Base-by-base conservation (phyloP, 257 asterid species). In the Marsdenia floribunda region DNA sequence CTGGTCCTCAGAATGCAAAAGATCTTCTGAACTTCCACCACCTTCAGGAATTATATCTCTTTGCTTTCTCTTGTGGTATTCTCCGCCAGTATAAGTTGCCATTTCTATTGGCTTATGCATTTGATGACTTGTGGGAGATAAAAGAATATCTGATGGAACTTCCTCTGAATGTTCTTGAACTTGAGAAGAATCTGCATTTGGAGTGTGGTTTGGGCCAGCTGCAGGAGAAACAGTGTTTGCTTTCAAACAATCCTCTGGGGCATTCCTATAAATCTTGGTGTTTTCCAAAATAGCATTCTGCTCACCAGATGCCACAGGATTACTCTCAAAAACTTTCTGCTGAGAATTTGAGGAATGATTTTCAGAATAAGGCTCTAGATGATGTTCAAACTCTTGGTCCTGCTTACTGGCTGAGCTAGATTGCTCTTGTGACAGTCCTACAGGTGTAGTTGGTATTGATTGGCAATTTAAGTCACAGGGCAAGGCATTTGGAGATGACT, bases 391-490 rank as follows among this genome's bases (percentile, higher is more conserved):
- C 73, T 80, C 87, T 70, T 46, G 80, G 50, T 82, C 83, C 68
- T 70, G 59, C 73, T 71, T 69, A 74, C 65, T 54, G n/a, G 72
- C 59, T 71, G 75, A 74, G 76, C 58, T 37, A 14, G 79, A 69
- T 24, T 40, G 72, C 29, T 57, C 76, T 60, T 63, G 82, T 46
- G 83, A 40, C 75, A 83, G 68, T 83, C 85, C 88, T 76, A 73
- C 66, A 68, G 76, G 59, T 50, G 68, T 70, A 64, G 57, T 42
- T 70, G 72, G 18, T 49, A 18, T 37, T 13, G 76, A 29, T 37
- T 14, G 64, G 50, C 26, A 55, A 26, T 35, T 24, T 12, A 46
- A 53, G n/a, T 63, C 66, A 44, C 65, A 26, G 35, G 61, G 21
- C 54, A 46, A 38, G 37, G 22, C 68, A 64, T 73, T 67, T 79